A percentile compares a stretch with the other conserved stretches of the same genome.
phyloP scores from a whole-genome alignment of 306 rosid species.

The Dryas drummondii region DNA sequence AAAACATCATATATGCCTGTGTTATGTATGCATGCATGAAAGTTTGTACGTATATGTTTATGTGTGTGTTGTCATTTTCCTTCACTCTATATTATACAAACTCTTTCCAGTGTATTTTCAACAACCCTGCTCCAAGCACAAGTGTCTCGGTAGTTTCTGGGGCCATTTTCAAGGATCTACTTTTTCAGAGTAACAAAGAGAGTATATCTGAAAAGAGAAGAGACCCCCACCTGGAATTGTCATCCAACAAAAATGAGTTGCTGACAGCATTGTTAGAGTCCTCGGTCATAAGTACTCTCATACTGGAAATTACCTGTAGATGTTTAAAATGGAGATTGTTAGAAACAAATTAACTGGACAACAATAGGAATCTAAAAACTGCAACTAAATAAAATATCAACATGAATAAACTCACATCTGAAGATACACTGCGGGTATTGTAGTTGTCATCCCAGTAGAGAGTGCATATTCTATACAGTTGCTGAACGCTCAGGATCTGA shows the following conservation, averaged over 20 bases:
- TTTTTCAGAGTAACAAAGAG: not conserved
- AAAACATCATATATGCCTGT: not conserved
- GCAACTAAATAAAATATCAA: constrained; percentile 7
- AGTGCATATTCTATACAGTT: constrained; percentile 94
- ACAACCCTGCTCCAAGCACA: not conserved
- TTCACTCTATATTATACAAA: not conserved
- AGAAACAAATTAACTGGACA: constrained; percentile 16
- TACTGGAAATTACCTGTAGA: constrained; percentile 85
- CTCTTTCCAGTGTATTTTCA: not conserved
- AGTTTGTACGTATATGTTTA: not conserved
- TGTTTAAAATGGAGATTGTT: constrained; percentile 24
- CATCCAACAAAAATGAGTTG: constrained; percentile 97
- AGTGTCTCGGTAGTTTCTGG: too few relatives aligned
- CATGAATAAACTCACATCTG: constrained; percentile 57
- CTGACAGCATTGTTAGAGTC: constrained; percentile 91
- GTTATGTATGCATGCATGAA: too few relatives aligned
- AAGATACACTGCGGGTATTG: constrained; percentile 93
- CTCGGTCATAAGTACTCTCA: constrained; percentile 98
- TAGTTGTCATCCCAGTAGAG: constrained; percentile 97
- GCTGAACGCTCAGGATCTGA: constrained; percentile 98
- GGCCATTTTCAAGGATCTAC: not conserved
- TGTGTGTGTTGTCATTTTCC: not conserved
- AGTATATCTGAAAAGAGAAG: not conserved
- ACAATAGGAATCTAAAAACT: constrained; percentile 5
- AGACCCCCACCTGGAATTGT: constrained; percentile 78